Base-by-base conservation (phyloP, 1,284 basidiomycete genomes). In the Boletellus deceptivus region DNA sequence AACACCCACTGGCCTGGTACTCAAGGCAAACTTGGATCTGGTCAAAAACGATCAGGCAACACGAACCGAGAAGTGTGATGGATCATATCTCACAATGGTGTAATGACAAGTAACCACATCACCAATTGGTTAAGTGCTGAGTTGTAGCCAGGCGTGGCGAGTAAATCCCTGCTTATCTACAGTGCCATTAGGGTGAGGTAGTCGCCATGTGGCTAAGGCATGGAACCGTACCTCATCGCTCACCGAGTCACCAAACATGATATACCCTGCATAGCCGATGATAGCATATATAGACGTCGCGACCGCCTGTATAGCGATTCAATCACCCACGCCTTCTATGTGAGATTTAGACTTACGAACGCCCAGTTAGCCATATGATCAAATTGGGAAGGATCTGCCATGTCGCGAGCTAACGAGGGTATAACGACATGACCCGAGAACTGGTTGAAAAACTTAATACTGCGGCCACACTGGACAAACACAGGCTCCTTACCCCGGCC, bases 401-500 rank as follows among this genome's bases (percentile, higher is more conserved):
- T 98, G 69, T 98, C 95, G 57, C 86, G 78, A 11, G 90, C 92
- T 14, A 98, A 70, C 9, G 89, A 91, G 6, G 95, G 95, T 45
- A 98, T 89, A 34, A 96, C 91, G 11, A 93, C 90, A 68, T 98
- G 95, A 1, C 94, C 93, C 6, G 93, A 87, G 61, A 98, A 96
- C 79, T 91, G 50, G 33, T 14, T 52, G 13, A 36, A 31, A 37
- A 38, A 36, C 27, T 31, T 39, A 24, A 46, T 14, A 7, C 29
- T 25, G 14, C 14, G n/a, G 13, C 24, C 24, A 31, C 27, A 25
- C 4, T 1, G 16, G 37, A 58, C 35, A 45, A 40, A 22, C 16
- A 54, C 33, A 36, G 14, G 6, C 33, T 10, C 69, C 84, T 64
- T 65, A 91, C 89, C 18, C 95, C 94, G n/a, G 92, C 92, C 87